Percentiles rank a stretch among this genome's conserved stretches.
Conservation (phyloP, 257 asterid species). For the Anisodus tanguticus region DNA sequence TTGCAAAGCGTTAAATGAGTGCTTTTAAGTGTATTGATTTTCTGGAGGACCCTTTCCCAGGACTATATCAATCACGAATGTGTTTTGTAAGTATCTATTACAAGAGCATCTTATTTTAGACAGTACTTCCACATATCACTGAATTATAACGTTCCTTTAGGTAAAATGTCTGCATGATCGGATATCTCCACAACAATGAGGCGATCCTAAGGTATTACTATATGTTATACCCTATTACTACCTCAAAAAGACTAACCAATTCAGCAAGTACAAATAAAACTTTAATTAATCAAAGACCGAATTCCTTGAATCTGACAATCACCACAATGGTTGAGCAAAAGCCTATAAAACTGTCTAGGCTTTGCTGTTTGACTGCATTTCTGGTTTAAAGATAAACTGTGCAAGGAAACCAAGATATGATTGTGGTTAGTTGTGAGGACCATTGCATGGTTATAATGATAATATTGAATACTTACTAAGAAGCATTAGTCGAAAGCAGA, state of each 20-base stretch:
- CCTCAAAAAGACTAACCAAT: not conserved
- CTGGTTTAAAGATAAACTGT: not conserved
- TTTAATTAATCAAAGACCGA: not conserved
- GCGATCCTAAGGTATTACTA: not conserved
- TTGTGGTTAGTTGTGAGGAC: not conserved
- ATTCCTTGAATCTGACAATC: not conserved
- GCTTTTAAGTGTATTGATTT: not conserved
- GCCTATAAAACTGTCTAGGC: not conserved
- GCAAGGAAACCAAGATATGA: not conserved
- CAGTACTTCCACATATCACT: not conserved
- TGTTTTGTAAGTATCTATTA: not conserved
- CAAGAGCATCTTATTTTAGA: not conserved
- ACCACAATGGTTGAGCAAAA: not conserved
- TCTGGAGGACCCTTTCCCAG: not conserved
- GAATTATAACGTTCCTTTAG: not conserved
- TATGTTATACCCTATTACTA: not conserved
- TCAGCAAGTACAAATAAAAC: not conserved
- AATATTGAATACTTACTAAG: not conserved
- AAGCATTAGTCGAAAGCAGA: not conserved
- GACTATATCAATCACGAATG: not conserved
- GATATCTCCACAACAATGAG: not conserved
- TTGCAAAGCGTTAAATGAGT: no score
- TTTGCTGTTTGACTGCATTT: not conserved
- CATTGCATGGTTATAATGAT: not conserved
- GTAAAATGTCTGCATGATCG: not conserved